phyloP scores from a whole-genome alignment of 306 rosid species.

The Citrullus colocynthis region DNA sequence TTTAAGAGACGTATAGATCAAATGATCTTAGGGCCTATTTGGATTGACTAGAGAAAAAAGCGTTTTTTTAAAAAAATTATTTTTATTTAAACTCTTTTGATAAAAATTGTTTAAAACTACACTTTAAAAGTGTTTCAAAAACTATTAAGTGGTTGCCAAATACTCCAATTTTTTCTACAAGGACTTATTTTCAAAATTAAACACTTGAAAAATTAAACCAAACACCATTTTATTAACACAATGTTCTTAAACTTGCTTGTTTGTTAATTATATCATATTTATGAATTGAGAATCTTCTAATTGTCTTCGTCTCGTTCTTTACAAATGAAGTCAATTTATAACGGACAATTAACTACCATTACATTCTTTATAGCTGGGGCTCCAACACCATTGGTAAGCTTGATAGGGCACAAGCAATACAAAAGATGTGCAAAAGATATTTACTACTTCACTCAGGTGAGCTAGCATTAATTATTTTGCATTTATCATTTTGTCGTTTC shows the following conservation, averaged over 20 bases:
- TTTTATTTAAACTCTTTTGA: no score
- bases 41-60: no score
- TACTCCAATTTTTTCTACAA: no score
- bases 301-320: background rate
- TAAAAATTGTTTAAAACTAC: no score
- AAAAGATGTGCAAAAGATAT: conserved; percentile 85
- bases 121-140: no score
- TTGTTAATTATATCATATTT: background rate
- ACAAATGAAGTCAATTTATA: background rate
- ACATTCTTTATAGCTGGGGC: conserved; percentile 59
- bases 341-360: background rate
- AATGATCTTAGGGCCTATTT: background rate
- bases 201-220: no score
- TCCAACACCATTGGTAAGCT: conserved; percentile 79
- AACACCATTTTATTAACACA: background rate
- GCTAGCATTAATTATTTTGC: conserved; percentile 7
- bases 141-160: no score
- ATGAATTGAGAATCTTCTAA: background rate
- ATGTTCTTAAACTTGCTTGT: background rate
- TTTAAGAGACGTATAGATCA: no score
- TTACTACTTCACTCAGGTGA: conserved; percentile 84
- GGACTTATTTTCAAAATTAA: no score
- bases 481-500: conserved; percentile 1
- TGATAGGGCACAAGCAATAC: conserved; percentile 80
- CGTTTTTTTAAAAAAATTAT: no score